Base-by-base conservation (phyloP, 2,329 filamentous ascomycete genomes). In the Epichloe sylvatica region DNA sequence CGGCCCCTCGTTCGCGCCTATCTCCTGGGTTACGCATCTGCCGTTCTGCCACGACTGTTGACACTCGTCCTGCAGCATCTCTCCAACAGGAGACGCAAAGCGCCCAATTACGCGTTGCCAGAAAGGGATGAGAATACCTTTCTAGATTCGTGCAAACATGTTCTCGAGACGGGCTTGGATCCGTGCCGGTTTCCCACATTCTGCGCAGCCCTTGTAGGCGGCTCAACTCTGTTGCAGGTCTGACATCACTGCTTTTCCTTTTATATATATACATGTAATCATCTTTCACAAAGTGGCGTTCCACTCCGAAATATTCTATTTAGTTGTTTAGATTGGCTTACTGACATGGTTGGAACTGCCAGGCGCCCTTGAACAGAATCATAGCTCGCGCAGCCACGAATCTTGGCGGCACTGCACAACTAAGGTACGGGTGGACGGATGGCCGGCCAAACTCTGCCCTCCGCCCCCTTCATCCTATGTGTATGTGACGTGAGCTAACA, bases 201-300 rank as follows among this genome's bases (percentile, higher is more conserved):
- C 59, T 83, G 79, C 60, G 79, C 78, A 7, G 67, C 71, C 6
- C 64, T 83, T 9, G 73, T 78, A 38, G 80, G 79, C 35, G 78
- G 78, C 38, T 75, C 73, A 54, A 79, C 77, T 23, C 60, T 82
- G n/a, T 60, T 82, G n/a, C 72, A 80, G 69, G 78, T 76, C 38
- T 39, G 50, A 6, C 17, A 35, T 23, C 8, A 21, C 34, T 17
- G 21, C 15, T 36, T 21, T 30, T 13, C 6, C 11, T 25, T 25
- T 25, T 8, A 25, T 8, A 25, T 30, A 3, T 30, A 30, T 30
- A 30, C 1, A 30, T 25, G 5, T 23, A 25, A 25, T 25, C 3
- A 33, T 25, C 2, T 9, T 40, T 11, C 33, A 35, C 17, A n/a
- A 13, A 41, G 36, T 41, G 34, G 38, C n/a, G 0, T 39, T 33